phyloP scores from a whole-genome alignment of 345 rosid species.

The Linum usitatissimum region DNA sequence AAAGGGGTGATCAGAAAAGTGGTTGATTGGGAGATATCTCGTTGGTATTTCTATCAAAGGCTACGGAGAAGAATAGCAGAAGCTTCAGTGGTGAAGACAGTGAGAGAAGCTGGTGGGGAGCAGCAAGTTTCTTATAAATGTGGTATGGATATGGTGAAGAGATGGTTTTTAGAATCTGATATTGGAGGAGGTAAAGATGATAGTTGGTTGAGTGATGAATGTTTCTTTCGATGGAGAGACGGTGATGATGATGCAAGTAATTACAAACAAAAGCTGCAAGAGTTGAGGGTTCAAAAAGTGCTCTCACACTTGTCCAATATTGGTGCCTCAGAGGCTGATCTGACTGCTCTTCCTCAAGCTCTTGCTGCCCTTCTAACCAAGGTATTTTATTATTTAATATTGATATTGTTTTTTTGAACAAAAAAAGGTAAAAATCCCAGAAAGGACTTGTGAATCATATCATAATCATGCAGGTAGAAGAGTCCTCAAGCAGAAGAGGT shows the following conservation, averaged over 20 bases:
- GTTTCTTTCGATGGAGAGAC: conserved; percentile 78
- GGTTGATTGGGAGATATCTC: conserved; percentile 69
- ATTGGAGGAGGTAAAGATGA: conserved; percentile 41
- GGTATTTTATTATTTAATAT: conserved; percentile 25
- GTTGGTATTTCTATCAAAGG: conserved; percentile 63
- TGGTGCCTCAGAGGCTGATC: conserved; percentile 51
- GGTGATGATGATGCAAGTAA: conserved; percentile 28
- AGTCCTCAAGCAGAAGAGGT: conserved; percentile 47
- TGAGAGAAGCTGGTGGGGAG: conserved; percentile 50
- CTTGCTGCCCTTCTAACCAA: conserved; percentile 77
- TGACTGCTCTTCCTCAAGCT: conserved; percentile 81
- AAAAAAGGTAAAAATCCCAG: too few relatives aligned
- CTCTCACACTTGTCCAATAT: conserved; percentile 53
- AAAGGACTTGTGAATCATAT: too few relatives aligned
- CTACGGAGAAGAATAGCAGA: conserved; percentile 66
- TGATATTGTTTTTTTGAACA: conserved; percentile 9
- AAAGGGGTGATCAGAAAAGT: conserved; percentile 89
- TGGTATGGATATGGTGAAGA: conserved; percentile 54
- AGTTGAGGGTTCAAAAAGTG: conserved; percentile 67
- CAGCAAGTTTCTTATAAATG: conserved; percentile 46
- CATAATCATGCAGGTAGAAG: conserved; percentile 70
- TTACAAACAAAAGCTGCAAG: conserved; percentile 51
- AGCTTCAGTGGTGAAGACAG: conserved; percentile 40
- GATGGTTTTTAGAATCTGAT: conserved; percentile 67
- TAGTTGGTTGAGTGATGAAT: conserved; percentile 70